Base-by-base conservation (phyloP, 331 rosid genomes). In the Rosa hybrid region DNA sequence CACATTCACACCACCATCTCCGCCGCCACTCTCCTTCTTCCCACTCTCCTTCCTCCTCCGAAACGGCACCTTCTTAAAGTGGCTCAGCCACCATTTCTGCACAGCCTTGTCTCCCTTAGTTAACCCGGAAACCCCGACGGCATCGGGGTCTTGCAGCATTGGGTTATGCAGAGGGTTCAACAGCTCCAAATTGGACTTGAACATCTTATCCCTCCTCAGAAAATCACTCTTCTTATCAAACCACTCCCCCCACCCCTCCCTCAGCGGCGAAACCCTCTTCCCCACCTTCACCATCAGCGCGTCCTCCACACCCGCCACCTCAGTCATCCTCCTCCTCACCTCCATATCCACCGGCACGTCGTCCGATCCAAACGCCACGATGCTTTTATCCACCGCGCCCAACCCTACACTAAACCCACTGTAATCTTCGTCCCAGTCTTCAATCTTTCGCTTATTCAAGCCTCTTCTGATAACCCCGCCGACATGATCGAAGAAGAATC, bases 191-290 rank as follows among this genome's bases (percentile, higher is more conserved):
- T 87, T 83, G 6, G 98, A 91, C 88, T 81, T 90, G 30, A 95
- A 91, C 97, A 93, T 93, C 83, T 80, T 85, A 51, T 95, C 96
- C 79, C 88, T 86, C 85, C 90, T 84, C 75, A 95, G 60, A 59
- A 91, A 90, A 2, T 84, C 85, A 63, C 87, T 77, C 75, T 95
- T 95, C 65, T 91, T 95, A 4, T 93, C 98, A 48, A 95, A 95
- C 99, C 98, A 93, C 8, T 91, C 90, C 20, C 99, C 97, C 99
- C 99, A 95, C 1, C 88, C 93, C 8, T 93, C 83, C 54, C 99
- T 88, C 10, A 95, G 56, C 5, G 93, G 94, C 68, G 97, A 86
- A 30, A 62, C 73, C 41, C 75, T 94, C 81, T 81, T 70, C 6
- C 94, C 91, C 73, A 78, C 38, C 62, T 84, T 90, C 68, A 95